Evolutionary conservation across 805 yeast genomes (phyloP), one percentile per base, ranked within the genome.

Genomic region (Metschnikowia arizonensis): DNA sequence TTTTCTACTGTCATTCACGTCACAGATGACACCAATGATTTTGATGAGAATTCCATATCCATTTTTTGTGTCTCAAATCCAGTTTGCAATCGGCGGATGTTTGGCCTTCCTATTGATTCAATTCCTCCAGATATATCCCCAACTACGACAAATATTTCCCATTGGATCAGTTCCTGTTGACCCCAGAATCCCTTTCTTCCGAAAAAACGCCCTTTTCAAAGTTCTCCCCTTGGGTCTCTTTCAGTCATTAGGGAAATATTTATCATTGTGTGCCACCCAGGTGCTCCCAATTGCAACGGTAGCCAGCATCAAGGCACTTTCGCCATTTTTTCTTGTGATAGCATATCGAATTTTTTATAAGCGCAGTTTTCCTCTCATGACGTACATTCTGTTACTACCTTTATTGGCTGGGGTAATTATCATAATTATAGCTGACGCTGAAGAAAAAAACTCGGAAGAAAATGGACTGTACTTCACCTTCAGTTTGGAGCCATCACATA

Each of bases 281-380:
- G 55, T 79, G 33, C 81, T 82, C 5, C 81, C 87, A 0, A 75
- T 83, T 11, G 82, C 88, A 0, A 80, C 88, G 0, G 85, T 82
- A 1, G 81, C 87, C 1, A 81, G 85, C 46, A 73, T 83, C n/a
- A 77, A 83, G 62, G 82, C 88, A 0, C 61, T 83, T 19, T 77
- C 85, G 2, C 89, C 89, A 0, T 61, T 83, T 35, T 63, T 83
- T 18, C 76, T 83, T 26, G 81, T 83, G 1, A 35, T 71, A 0
- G 76, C 83, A 2, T 84, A 83, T 57, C 67, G 82, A 48, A 8
- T 75, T 19, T 59, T 70, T 10, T 80, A 79, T 54, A 63, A 65
- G n/a, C 79, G 80, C 11, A 59, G 54, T 17, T 77, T 80, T 47
- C 79, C 83, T 1, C 5, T 61, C 1, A 57, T 69, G 25, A 80